Evolutionary conservation across 108 stramenopile species (phyloP).

Genomic region (Skeletonema costatum): DNA sequence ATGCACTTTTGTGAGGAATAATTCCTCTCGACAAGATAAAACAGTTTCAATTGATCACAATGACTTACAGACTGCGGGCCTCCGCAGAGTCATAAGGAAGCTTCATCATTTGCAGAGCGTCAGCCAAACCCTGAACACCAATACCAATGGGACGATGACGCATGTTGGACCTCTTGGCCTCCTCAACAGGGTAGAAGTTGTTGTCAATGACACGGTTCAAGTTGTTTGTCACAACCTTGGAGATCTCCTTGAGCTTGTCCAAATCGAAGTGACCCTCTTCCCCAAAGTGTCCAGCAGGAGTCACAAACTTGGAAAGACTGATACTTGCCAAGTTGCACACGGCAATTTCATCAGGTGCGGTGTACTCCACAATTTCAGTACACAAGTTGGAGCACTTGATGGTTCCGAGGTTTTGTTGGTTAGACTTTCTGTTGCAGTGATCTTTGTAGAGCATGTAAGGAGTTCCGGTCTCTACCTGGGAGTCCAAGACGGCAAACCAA

Average conservation of each 20-base stretch:
- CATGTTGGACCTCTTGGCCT: constrained; percentile 90
- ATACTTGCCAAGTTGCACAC: constrained; percentile 99
- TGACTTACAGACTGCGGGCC: constrained; percentile 71
- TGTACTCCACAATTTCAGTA: constrained; percentile 99
- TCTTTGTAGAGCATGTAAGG: constrained; percentile 99
- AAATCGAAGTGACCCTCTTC: constrained; percentile 78
- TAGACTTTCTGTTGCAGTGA: constrained; percentile 96
- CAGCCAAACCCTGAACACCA: constrained; percentile 99
- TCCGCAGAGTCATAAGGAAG: constrained; percentile 92
- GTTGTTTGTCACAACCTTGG: constrained; percentile 96
- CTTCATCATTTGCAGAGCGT: constrained; percentile 94
- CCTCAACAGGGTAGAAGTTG: constrained; percentile 96
- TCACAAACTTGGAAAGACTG: constrained; percentile 93
- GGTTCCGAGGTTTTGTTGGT: constrained; percentile 98
- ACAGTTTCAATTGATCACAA: not conserved
- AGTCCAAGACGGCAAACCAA: constrained; percentile 98
- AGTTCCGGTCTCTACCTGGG: constrained; percentile 99
- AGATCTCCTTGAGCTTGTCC: constrained; percentile 80
- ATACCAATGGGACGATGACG: constrained; percentile 99
- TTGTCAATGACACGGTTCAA: constrained; percentile 98
- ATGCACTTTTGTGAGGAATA: not conserved
- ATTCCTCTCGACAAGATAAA: not conserved
- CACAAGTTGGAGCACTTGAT: constrained; percentile 98
- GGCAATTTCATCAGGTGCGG: constrained; percentile 97
- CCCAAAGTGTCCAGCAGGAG: constrained; percentile 52